A percentile compares a stretch with the other conserved stretches of the same genome.
Conservation (phyloP, 805 yeast genomes). For the Dipodascus geniculatus region DNA sequence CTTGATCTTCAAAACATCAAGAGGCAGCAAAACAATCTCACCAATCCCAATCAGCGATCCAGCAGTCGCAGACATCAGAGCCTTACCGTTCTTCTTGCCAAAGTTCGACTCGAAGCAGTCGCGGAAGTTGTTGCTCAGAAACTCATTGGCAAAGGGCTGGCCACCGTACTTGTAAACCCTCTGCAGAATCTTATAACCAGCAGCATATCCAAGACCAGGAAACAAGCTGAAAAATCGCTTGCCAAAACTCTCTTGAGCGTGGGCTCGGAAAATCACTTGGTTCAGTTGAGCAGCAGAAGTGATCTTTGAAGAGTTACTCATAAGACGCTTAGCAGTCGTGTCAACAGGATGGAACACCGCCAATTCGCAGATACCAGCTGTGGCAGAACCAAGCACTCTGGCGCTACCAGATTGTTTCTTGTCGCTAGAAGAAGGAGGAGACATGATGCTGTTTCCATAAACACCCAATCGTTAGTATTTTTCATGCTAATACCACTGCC, state of each 20-base stretch:
- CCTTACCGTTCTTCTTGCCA: constrained; percentile 94
- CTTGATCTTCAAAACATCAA: constrained; percentile 93
- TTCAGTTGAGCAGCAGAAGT: constrained; percentile 57
- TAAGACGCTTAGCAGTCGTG: constrained; percentile 90
- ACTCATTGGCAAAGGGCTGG: constrained; percentile 96
- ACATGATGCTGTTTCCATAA: too few species aligned
- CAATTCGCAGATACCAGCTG: constrained; percentile 95
- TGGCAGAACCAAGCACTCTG: constrained; percentile 92
- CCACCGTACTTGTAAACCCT: constrained; percentile 99
- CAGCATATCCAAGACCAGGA: constrained; percentile 98
- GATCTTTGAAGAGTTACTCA: constrained; percentile 66
- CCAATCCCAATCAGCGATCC: constrained; percentile 97
- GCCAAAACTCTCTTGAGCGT: constrained; percentile 59
- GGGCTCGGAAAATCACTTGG: constrained; percentile 74
- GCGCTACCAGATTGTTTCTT: constrained; percentile 86
- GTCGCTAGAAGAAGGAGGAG: constrained; percentile 25
- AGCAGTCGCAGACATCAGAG: constrained; percentile 93
- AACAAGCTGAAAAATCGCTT: constrained; percentile 71
- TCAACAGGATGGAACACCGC: constrained; percentile 98
- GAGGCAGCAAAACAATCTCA: constrained; percentile 88
- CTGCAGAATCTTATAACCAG: constrained; percentile 89
- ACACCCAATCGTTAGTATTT: too few species aligned
- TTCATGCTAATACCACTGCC: too few species aligned
- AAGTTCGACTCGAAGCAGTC: constrained; percentile 59
- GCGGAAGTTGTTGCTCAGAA: constrained; percentile 63